These are phyloP conservation scores for Holtermanniella nyarrowii DNA, from an alignment of 768 basidiomycete species.

Conservation along the genomic window DNA sequence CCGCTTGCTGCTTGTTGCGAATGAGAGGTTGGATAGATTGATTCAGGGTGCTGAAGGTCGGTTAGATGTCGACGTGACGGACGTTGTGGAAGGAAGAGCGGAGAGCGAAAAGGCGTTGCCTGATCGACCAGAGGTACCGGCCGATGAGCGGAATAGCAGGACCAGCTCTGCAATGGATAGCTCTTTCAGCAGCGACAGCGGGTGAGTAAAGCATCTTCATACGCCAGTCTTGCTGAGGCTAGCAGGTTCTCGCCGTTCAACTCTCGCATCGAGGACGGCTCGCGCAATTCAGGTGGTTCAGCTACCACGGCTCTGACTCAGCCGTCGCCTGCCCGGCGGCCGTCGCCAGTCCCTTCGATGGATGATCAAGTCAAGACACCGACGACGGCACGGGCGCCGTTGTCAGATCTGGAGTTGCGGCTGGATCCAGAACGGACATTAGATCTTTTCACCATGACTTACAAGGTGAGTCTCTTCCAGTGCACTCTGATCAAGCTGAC, in stretches of 20 bases:
- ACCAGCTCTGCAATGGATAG: slow-evolving; percentile 28
- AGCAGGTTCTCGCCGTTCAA: slow-evolving; percentile 34
- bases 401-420: slow-evolving; percentile 69
- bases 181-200: slow-evolving; percentile 26
- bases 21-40: slow-evolving; percentile 69
- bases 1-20: slow-evolving; percentile 62
- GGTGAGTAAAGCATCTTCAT: slow-evolving; percentile 13
- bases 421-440: slow-evolving; percentile 67
- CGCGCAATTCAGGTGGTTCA: slow-evolving; percentile 26
- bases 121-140: slow-evolving; percentile 4
- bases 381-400: slow-evolving; percentile 40
- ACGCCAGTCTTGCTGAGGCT: slow-evolving; percentile 6
- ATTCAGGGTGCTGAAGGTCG: slow-evolving; percentile 57
- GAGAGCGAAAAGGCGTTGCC: background rate
- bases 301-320: slow-evolving; percentile 26
- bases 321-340: slow-evolving; percentile 19
- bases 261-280: slow-evolving; percentile 22
- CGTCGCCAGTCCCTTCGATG: slow-evolving; percentile 10
- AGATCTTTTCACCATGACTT: slow-evolving; percentile 92
- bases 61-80: slow-evolving; percentile 48
- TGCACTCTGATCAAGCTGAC: background rate
- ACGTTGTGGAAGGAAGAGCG: slow-evolving; percentile 12
- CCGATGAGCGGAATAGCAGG: slow-evolving; percentile 25
- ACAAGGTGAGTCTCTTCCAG: slow-evolving; percentile 53
- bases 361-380: slow-evolving; percentile 6